Percentiles rank a stretch among this genome's conserved stretches.
Evolutionary conservation across 2,329 filamentous ascomycete genomes (phyloP).

Genomic region (Monosporascus cannonballus): DNA sequence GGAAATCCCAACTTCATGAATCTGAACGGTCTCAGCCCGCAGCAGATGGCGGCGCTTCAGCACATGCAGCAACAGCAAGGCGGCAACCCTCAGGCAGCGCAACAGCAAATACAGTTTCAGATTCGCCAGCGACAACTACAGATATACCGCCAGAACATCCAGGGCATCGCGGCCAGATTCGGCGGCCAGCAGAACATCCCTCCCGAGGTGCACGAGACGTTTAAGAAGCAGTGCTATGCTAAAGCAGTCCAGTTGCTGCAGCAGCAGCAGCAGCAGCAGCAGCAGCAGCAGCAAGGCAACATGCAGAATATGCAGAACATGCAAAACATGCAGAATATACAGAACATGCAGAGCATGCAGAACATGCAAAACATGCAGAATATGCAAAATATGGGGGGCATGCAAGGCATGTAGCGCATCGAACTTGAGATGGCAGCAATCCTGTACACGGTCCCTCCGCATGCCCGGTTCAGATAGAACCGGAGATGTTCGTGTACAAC

Average conservation of each 20-base stretch:
- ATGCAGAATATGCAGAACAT: conserved; percentile 40
- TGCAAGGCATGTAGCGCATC: conserved; percentile 37
- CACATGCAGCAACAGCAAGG: conserved; percentile 25
- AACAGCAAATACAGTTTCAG: conserved; percentile 24
- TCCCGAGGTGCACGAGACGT: conserved; percentile 35
- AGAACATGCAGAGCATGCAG: conserved; percentile 45
- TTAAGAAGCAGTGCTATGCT: conserved; percentile 34
- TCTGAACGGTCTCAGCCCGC: conserved; percentile 24
- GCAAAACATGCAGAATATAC: conserved; percentile 35
- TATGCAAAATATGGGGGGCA: conserved; percentile 34
- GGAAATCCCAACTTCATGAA: conserved; percentile 38
- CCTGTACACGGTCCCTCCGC: no score
- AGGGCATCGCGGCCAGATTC: conserved; percentile 27
- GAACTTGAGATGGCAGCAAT: not conserved
- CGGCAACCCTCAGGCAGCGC: conserved; percentile 15
- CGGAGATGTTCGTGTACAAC: no score
- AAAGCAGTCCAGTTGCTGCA: conserved; percentile 13
- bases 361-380: conserved; percentile 16
- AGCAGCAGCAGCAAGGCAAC: conserved; percentile 32
- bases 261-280: conserved; percentile 35
- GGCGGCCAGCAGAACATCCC: conserved; percentile 41
- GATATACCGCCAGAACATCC: conserved; percentile 35
- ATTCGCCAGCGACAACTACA: conserved; percentile 18
- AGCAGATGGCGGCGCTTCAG: conserved; percentile 24
- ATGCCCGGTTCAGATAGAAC: no score